Base-by-base conservation (phyloP, 2,329 filamentous ascomycete species). In the Aspergillus spinulosporus region DNA sequence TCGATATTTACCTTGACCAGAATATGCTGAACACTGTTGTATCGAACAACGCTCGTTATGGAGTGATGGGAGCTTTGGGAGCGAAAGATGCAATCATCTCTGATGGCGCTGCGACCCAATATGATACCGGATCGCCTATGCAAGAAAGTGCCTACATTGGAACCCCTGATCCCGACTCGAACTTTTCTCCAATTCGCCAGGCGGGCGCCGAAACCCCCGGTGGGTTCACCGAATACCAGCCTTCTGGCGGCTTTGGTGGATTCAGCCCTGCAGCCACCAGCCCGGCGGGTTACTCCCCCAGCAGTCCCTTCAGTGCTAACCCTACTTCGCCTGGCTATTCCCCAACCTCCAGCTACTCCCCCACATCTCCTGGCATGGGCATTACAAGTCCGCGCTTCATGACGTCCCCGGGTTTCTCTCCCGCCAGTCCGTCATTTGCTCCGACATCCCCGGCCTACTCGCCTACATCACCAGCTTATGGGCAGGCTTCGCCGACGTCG, bases 1-100 rank as follows among this genome's bases (percentile, higher is more conserved):
- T 99, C 67, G 92, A 99, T 62, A 87, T 97, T 52, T 86, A 92
- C 65, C 83, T 99, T 64, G 95, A 99, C 71, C 92, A 92, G 63
- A 89, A 89, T 76, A 96, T 99, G 90, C 84, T 97, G 43, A 90
- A 95, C 73, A 96, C 92, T 14, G 91, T 96, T 68, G 92, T 96
- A 57, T 92, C 90, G 49, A 92, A 96, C 75, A 96, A 96, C 73
- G 90, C 89, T 43, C 87, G 89, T 71, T 90, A 88, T 79, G 89
- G 88, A 66, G 83, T 92, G 47, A 90, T 91, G 83, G 86, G 88
- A 54, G 88, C 88, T 51, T 87, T 93, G 74, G 87, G 88, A 11
- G 82, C 87, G 64, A 92, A 92, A 78, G 88, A 87, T 57, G 83
- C 84, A 56, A 86, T 88, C 59, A 82, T 88, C 45, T 78, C 81